A percentile compares a stretch with the other conserved stretches of the same genome.
phyloP scores from a whole-genome alignment of 805 yeast genomes.

The Tetrapisispora arboricola region DNA sequence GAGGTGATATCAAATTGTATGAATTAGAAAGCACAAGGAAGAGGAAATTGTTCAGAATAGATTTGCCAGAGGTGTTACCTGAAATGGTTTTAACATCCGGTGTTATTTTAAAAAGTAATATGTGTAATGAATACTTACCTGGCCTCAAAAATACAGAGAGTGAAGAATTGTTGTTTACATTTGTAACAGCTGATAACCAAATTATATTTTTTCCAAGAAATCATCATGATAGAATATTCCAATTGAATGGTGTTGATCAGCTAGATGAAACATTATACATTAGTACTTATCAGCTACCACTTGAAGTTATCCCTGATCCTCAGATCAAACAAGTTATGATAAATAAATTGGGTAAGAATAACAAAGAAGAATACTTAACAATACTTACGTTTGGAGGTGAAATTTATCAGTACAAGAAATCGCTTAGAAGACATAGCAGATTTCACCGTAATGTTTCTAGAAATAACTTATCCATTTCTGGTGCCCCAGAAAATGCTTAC shows the following conservation, averaged over 20 bases:
- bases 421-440: constrained; percentile 14
- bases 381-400: constrained; percentile 78
- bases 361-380: constrained; percentile 53
- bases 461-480: constrained; percentile 42
- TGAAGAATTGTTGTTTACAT: constrained; percentile 39
- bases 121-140: constrained; percentile 34
- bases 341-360: constrained; percentile 52
- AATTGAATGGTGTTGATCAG: constrained; percentile 30
- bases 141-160: constrained; percentile 16
- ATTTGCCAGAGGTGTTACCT: constrained; percentile 29
- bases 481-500: constrained; percentile 74
- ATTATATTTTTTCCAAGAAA: constrained; percentile 52
- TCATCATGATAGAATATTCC: constrained; percentile 33
- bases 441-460: constrained; percentile 17
- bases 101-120: constrained; percentile 43
- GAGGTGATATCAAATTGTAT: constrained; percentile 59
- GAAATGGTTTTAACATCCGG: constrained; percentile 59
- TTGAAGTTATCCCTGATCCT: constrained; percentile 53
- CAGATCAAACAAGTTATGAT: constrained; percentile 58
- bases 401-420: constrained; percentile 53
- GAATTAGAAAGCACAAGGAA: constrained; percentile 33
- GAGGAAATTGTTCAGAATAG: constrained; percentile 29
- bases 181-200: constrained; percentile 71
- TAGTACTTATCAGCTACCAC: constrained; percentile 26
- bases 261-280: constrained; percentile 32